A percentile compares a stretch with the other conserved stretches of the same genome.
Evolutionary conservation across 345 rosid species (phyloP).

Genomic region (Raphanus sativus): DNA sequence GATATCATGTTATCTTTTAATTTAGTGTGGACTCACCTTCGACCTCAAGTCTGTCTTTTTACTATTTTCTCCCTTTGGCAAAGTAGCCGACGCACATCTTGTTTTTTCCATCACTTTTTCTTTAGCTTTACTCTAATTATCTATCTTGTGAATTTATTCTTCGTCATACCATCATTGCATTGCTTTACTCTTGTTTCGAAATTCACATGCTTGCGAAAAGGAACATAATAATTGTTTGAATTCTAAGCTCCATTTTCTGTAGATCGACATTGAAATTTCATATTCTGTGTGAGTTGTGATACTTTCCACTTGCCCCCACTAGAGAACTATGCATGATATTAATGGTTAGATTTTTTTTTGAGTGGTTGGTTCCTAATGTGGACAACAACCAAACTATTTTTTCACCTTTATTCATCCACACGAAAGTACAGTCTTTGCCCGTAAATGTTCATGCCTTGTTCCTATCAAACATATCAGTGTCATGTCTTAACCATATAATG

Average conservation of each 20-base stretch:
- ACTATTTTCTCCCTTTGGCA: conserved; percentile 31
- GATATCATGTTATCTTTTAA: neutral
- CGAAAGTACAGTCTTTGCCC: conserved; percentile 13
- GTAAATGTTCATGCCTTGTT: neutral
- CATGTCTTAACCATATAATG: neutral
- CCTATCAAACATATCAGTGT: neutral
- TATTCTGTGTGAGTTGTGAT: neutral
- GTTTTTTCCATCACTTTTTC: conserved; percentile 11
- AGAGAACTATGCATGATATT: conserved; percentile 27
- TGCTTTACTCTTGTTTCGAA: conserved; percentile 28
- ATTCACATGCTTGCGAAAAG: conserved; percentile 6
- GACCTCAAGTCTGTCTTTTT: conserved; percentile 20
- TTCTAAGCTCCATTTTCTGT: neutral
- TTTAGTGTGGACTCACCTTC: conserved; percentile 19
- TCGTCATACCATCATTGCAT: conserved; percentile 27
- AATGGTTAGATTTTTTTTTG: conserved; percentile 4
- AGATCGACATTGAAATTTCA: neutral
- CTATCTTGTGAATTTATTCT: conserved; percentile 30
- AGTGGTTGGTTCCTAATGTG: conserved; percentile 34
- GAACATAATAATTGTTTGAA: conserved; percentile 10
- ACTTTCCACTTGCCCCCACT: conserved; percentile 30
- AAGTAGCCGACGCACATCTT: conserved; percentile 38
- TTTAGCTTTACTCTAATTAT: conserved; percentile 27
- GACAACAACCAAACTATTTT: conserved; percentile 35
- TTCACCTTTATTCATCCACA: conserved; percentile 29